Base-by-base conservation (phyloP, 2,329 filamentous ascomycete species). In the Xylariaceae sp. region DNA sequence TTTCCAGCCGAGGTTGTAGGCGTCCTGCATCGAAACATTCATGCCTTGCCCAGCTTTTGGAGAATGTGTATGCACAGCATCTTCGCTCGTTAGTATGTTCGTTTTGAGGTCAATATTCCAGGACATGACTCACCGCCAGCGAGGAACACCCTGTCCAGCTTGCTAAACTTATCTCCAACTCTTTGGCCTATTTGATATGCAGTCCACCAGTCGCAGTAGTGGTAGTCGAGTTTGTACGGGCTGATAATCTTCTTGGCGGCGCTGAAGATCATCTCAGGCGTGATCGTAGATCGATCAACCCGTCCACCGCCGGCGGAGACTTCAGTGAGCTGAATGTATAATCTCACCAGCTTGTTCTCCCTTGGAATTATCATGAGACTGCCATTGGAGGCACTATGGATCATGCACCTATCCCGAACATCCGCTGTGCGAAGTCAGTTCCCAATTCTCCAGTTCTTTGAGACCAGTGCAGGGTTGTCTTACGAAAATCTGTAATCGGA, bases 1-100 rank as follows among this genome's bases (percentile, higher is more conserved):
- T 50, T 74, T 73, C 68, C 72, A 76, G 19, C 66, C 66, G 3
- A 80, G 58, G 52, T 85, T 88, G 54, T 85, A 75, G 4, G 74
- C 66, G 45, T 85, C 83, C 37, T 74, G 65, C 65, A 79, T 77
- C 8, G 71, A 72, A 6, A 72, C 73, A 60, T 89, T 89, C 72
- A 76, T 75, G 40, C 73, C 83, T 63, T 85, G 83, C 0, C 82
- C 83, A 1, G 82, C 81, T 61, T 86, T 86, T 3, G 83, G 83
- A 2, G 79, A 83, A 56, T 87, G 83, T 0, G 83, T 87, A 51
- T 87, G 83, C 46, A 80, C 83, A 26, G 83, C 82, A 55, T 87
- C 83, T 51, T n/a, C 16, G 19, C 7, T 11, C 22, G 11, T 26
- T 26, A 26, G 22, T 11, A 26, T 26, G 11, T 26, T 6, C 22